These are phyloP conservation scores for Aspergillus sclerotiicarbonarius DNA, from an alignment of 495 filamentous ascomycete species.

Conservation along the genomic window DNA sequence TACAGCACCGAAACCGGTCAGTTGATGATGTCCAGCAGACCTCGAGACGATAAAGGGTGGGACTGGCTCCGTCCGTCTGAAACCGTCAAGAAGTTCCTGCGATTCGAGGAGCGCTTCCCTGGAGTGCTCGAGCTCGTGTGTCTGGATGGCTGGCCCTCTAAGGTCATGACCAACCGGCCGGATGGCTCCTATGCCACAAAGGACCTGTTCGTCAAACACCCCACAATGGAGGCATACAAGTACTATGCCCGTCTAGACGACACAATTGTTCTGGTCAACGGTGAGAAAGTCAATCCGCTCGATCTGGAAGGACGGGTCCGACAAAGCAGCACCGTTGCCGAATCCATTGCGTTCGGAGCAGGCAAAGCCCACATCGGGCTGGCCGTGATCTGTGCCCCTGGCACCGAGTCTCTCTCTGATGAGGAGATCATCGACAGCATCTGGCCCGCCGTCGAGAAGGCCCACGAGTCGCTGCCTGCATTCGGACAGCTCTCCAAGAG, in stretches of 20 bases:
- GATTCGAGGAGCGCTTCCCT: slow-evolving; percentile 56
- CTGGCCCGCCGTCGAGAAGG: slow-evolving; percentile 50
- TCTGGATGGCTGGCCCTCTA: slow-evolving; percentile 59
- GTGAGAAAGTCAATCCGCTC: slow-evolving; percentile 67
- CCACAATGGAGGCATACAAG: slow-evolving; percentile 52
- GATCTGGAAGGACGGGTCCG: slow-evolving; percentile 53
- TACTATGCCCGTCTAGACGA: slow-evolving; percentile 61
- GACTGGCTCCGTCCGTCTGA: slow-evolving; percentile 56
- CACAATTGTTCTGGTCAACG: slow-evolving; percentile 60
- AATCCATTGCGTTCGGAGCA: slow-evolving; percentile 41
- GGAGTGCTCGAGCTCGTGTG: slow-evolving; percentile 59
- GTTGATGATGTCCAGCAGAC: slow-evolving; percentile 52
- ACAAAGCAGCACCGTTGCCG: slow-evolving; percentile 33
- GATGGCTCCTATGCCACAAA: slow-evolving; percentile 38
- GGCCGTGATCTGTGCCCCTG: slow-evolving; percentile 46
- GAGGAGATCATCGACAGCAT: slow-evolving; percentile 50
- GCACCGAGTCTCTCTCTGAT: slow-evolving; percentile 34
- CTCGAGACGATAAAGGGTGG: slow-evolving; percentile 58
- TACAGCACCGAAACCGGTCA: slow-evolving; percentile 53
- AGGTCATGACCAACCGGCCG: slow-evolving; percentile 57
- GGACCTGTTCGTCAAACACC: slow-evolving; percentile 53
- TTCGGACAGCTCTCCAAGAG: slow-evolving; percentile 55
- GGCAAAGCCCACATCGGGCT: slow-evolving; percentile 40
- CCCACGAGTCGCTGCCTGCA: slow-evolving; percentile 45
- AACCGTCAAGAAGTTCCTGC: slow-evolving; percentile 34